A percentile compares a stretch with the other conserved stretches of the same genome.
Evolutionary conservation across 306 rosid species (phyloP).

Genomic region (Trichosanthes truncata): DNA sequence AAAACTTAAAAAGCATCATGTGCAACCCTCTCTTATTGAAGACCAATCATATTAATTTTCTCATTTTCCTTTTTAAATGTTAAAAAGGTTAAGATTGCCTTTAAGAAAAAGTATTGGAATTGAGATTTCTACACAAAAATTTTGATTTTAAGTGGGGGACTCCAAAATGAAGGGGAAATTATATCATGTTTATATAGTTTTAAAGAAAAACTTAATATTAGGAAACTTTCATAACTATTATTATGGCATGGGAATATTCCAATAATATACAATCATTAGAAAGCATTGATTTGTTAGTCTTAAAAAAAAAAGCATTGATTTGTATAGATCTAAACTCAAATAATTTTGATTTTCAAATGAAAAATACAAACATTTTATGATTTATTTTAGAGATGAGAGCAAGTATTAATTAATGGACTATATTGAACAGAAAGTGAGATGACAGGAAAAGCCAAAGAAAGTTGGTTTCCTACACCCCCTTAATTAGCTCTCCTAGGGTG

Average conservation of each 20-base stretch:
- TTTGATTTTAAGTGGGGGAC: background rate
- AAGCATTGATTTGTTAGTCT: background rate
- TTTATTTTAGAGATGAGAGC: background rate
- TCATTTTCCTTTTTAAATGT: background rate
- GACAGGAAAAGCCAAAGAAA: too few species aligned
- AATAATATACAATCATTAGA: background rate
- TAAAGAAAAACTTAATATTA: background rate
- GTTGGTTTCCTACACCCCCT: too few species aligned
- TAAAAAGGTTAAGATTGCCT: background rate
- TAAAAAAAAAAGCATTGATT: background rate
- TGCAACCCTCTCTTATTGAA: background rate
- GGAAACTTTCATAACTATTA: background rate
- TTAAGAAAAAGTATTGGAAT: background rate
- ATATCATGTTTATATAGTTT: background rate
- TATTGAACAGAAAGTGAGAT: background rate
- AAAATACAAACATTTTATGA: background rate
- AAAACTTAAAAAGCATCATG: background rate
- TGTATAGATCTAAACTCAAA: background rate
- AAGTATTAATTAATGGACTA: background rate
- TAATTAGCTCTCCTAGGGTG: too few species aligned
- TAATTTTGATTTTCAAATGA: background rate
- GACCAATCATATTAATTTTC: background rate
- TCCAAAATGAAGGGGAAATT: background rate
- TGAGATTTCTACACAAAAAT: background rate
- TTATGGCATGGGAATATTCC: background rate